These are phyloP conservation scores for Pseudophaeomoniella oleicola DNA, from an alignment of 2,329 filamentous ascomycete species.

Conservation along the genomic window DNA sequence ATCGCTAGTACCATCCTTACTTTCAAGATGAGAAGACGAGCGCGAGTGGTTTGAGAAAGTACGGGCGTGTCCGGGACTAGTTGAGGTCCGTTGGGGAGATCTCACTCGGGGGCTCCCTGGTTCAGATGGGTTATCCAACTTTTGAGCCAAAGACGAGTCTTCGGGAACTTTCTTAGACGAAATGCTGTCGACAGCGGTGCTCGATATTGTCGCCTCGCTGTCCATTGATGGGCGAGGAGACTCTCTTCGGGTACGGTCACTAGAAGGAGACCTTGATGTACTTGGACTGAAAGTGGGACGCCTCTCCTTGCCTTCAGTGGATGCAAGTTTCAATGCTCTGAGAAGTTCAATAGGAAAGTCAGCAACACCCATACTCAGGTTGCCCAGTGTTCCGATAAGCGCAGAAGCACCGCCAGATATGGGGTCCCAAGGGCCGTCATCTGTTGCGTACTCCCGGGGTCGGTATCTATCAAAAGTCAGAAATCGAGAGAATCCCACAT, in stretches of 20 bases:
- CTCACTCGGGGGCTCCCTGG: background rate
- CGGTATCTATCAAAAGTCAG: slow-evolving; percentile 26
- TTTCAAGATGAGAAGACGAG: slow-evolving; percentile 7
- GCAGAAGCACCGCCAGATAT: slow-evolving; percentile 64
- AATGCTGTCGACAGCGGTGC: background rate
- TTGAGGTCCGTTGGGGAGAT: background rate
- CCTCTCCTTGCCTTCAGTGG: slow-evolving; percentile 10
- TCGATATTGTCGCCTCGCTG: slow-evolving; percentile 1
- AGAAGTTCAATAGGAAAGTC: slow-evolving; percentile 49
- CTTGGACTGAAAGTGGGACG: slow-evolving; percentile 6
- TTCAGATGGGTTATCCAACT: background rate
- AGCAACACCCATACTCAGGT: slow-evolving; percentile 67
- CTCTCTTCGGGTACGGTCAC: background rate
- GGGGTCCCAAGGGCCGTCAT: slow-evolving; percentile 65
- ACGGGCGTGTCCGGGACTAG: background rate
- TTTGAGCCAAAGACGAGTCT: background rate
- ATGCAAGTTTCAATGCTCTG: slow-evolving; percentile 19
- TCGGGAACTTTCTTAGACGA: no score
- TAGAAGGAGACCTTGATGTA: slow-evolving; percentile 4
- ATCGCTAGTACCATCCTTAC: slow-evolving; percentile 2
- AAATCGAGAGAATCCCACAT: slow-evolving; percentile 17
- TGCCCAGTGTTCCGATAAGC: slow-evolving; percentile 67
- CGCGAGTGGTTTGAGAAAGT: slow-evolving; percentile 7
- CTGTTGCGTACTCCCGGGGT: slow-evolving; percentile 56
- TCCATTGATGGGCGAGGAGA: background rate